Base-by-base conservation (phyloP, 1,284 basidiomycete species). In the Papiliotrema flavescens region DNA sequence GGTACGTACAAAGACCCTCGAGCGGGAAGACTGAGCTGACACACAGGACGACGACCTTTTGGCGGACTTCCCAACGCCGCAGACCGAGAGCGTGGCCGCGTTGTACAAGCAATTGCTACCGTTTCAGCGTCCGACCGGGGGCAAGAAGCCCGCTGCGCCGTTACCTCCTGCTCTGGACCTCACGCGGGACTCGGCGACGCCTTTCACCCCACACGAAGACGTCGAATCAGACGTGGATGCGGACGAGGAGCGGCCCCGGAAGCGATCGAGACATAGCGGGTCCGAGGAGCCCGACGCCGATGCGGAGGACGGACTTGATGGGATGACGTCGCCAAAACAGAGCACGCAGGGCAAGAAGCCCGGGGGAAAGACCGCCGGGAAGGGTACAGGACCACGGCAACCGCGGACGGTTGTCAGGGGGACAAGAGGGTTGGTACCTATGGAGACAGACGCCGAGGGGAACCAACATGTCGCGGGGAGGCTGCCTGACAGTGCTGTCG, bases 21-120 rank as follows among this genome's bases (percentile, higher is more conserved):
- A 39, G 15, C 39, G 14, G 11, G 8, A 40, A 36, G 17, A 20
- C 28, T 11, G 42, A 48, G n/a, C 20, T 23, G 28, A 32, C 43
- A 26, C 14, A 13, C 69, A 94, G 88, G 89, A 90, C 72, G 80
- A 81, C 47, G 83, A 83, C 47, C 83, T 84, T 66, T 79, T 95
- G 24, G 79, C 88, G 14, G 91, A 75, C 88, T 96, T 71, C 80
- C 83, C 59, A 86, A 90, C 74, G 77, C 79, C 37, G 83, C 90
- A 75, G 80, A 82, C 40, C 83, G 88, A 70, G 82, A 89, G 59
- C 20, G 66, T 62, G 46, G 70, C 80, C 36, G 86, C 86, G 7
- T 74, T 94, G 53, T 81, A 86, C 56, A 84, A 85, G 66, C 88
- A 89, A 73, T 85, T 91, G 81, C 79, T 78, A 41, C 58, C 64